phyloP scores from a whole-genome alignment of 352 stramenopile genomes.

The Globisporangium viniferum region DNA sequence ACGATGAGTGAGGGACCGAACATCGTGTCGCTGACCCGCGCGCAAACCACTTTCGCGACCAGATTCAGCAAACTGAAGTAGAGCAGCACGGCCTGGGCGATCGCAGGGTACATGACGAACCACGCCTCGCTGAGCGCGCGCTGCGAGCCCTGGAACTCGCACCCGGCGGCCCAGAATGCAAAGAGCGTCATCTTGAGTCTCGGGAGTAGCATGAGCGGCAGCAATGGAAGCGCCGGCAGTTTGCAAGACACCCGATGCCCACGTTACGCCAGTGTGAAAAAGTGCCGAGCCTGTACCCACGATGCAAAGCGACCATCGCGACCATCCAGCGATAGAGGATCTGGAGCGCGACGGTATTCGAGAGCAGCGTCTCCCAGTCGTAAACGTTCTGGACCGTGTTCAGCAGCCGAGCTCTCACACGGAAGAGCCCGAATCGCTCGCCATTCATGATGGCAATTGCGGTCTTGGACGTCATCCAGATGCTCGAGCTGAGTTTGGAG shows the following conservation, averaged over 20 bases:
- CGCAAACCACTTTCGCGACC: conserved; percentile 9
- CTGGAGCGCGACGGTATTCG: neutral
- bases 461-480: neutral
- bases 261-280: neutral
- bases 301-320: conserved; percentile 5
- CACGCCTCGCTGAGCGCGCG: conserved; percentile 18
- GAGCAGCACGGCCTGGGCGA: conserved; percentile 24
- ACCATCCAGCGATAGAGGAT: conserved; percentile 14
- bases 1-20: conserved; percentile 24
- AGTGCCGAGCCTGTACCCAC: neutral
- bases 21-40: conserved; percentile 23
- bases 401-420: neutral
- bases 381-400: conserved; percentile 6
- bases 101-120: conserved; percentile 32
- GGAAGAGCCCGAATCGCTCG: conserved; percentile 13
- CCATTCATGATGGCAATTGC: conserved; percentile 14
- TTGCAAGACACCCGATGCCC: conserved; percentile 6
- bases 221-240: conserved; percentile 9
- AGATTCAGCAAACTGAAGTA: conserved; percentile 27
- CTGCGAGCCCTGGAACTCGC: conserved; percentile 23
- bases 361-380: conserved; percentile 11
- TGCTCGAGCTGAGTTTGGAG: neutral
- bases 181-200: conserved; percentile 20
- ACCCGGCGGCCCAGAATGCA: conserved; percentile 24
- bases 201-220: conserved; percentile 20